phyloP scores from a whole-genome alignment of 805 yeast species.

The Metschnikowia chrysomelidarum region DNA sequence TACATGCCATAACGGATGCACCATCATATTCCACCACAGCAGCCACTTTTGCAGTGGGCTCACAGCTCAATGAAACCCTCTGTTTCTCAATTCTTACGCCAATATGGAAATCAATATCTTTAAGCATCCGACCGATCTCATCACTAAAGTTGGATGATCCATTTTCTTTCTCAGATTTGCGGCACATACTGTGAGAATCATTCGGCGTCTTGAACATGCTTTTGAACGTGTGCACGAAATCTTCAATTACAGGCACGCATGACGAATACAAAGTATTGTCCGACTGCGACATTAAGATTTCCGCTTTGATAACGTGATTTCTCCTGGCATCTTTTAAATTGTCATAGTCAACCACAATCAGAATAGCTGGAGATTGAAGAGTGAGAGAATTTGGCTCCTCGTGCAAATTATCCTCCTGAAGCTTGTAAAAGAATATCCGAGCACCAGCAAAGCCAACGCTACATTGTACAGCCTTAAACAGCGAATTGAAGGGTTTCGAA shows the following conservation, averaged over 20 bases:
- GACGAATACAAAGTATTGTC: slow-evolving; percentile 66
- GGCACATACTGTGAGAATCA: neutral
- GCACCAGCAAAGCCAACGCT: slow-evolving; percentile 69
- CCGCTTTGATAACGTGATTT: slow-evolving; percentile 48
- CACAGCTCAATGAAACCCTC: slow-evolving; percentile 77
- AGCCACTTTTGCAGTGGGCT: slow-evolving; percentile 90
- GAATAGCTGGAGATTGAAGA: slow-evolving; percentile 74
- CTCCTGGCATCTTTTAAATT: slow-evolving; percentile 32
- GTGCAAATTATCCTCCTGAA: slow-evolving; percentile 38
- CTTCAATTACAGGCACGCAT: slow-evolving; percentile 76
- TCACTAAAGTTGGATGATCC: slow-evolving; percentile 21
- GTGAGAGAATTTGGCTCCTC: slow-evolving; percentile 50
- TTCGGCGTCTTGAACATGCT: slow-evolving; percentile 40
- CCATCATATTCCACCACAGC: slow-evolving; percentile 76
- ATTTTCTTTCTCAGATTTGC: slow-evolving; percentile 2
- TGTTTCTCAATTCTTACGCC: slow-evolving; percentile 71
- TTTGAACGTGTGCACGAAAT: slow-evolving; percentile 51
- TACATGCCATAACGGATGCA: slow-evolving; percentile 55
- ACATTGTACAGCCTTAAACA: slow-evolving; percentile 46
- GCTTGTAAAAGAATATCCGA: slow-evolving; percentile 46
- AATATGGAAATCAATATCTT: slow-evolving; percentile 58
- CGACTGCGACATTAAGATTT: slow-evolving; percentile 64
- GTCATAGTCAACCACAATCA: slow-evolving; percentile 52
- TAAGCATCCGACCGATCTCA: slow-evolving; percentile 41
- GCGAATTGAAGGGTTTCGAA: slow-evolving; percentile 16